These are phyloP conservation scores for Cymodocea nodosa DNA, from an alignment of 116 monocot species.

Conservation along the genomic window DNA sequence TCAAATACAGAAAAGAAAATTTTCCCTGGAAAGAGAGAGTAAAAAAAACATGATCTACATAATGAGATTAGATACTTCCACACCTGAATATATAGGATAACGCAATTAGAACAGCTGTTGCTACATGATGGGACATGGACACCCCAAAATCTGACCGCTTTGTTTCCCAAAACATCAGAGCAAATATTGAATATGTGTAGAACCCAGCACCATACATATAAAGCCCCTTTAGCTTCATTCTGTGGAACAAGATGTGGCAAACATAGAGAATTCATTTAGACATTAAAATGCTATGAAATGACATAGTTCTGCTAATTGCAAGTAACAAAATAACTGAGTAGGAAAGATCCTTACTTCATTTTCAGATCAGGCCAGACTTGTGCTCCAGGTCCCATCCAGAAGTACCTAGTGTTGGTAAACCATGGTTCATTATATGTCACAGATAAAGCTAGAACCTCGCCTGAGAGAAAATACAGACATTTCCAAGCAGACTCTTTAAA, in stretches of 20 bases:
- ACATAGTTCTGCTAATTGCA: neutral
- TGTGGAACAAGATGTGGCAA: constrained; percentile 15
- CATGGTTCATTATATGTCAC: constrained; percentile 81
- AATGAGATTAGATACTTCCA: neutral
- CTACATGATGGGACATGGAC: constrained; percentile 64
- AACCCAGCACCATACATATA: constrained; percentile 47
- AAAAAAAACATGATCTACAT: neutral
- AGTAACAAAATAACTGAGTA: neutral
- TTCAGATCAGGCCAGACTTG: constrained; percentile 87
- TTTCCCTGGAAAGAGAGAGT: neutral
- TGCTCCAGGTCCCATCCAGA: constrained; percentile 85
- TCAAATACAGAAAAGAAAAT: neutral
- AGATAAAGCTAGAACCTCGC: constrained; percentile 44
- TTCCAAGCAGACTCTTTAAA: constrained; percentile 82
- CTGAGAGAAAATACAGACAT: constrained; percentile 55
- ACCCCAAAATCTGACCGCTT: constrained; percentile 34
- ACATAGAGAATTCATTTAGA: neutral
- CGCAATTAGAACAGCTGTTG: constrained; percentile 55
- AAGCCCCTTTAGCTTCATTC: constrained; percentile 64
- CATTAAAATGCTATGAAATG: too few species aligned
- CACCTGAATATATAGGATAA: constrained; percentile 81
- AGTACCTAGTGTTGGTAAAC: constrained; percentile 67
- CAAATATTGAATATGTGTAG: constrained; percentile 41
- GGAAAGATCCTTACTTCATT: constrained; percentile 47
- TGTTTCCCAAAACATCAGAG: constrained; percentile 42